Conservation (phyloP, 148 eudicot genomes). For the Agrostemma githago region DNA sequence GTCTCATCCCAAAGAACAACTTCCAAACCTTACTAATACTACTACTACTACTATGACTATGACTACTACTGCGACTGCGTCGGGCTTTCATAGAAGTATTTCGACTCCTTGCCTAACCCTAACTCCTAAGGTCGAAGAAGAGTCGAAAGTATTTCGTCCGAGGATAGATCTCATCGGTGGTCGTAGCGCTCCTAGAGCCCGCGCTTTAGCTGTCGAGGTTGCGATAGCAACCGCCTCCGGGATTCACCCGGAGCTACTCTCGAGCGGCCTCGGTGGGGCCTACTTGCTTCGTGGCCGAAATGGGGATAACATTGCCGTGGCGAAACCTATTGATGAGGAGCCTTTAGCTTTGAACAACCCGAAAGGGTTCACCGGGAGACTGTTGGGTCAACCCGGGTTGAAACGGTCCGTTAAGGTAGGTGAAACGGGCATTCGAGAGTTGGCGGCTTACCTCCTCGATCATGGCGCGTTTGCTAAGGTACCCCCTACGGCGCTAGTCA, state of each 20-base stretch:
- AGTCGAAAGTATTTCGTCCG: constrained; percentile 34
- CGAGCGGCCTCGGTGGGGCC: constrained; percentile 81
- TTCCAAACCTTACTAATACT: constrained; percentile 19
- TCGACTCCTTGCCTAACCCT: constrained; percentile 87
- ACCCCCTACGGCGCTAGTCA: constrained; percentile 87
- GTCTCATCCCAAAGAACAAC: constrained; percentile 40
- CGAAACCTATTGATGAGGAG: constrained; percentile 80
- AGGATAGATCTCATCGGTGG: constrained; percentile 70
- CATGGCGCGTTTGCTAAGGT: constrained; percentile 81
- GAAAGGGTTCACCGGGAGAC: constrained; percentile 66
- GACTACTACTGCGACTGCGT: background rate
- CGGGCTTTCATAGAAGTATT: constrained; percentile 63
- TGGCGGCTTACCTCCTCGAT: constrained; percentile 93
- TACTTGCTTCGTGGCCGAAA: constrained; percentile 47
- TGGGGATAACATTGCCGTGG: constrained; percentile 60
- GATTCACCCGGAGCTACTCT: constrained; percentile 40
- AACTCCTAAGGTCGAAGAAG: constrained; percentile 37
- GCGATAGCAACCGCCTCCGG: constrained; percentile 81
- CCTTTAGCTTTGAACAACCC: constrained; percentile 76
- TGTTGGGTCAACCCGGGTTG: constrained; percentile 72
- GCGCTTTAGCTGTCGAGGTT: constrained; percentile 74
- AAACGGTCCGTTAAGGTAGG: constrained; percentile 70
- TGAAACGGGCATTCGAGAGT: constrained; percentile 75
- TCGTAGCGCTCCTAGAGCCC: constrained; percentile 46
- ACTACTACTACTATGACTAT: too few species aligned